phyloP scores from a whole-genome alignment of 208 protist species.

The Endotrypanum monterogeii region DNA sequence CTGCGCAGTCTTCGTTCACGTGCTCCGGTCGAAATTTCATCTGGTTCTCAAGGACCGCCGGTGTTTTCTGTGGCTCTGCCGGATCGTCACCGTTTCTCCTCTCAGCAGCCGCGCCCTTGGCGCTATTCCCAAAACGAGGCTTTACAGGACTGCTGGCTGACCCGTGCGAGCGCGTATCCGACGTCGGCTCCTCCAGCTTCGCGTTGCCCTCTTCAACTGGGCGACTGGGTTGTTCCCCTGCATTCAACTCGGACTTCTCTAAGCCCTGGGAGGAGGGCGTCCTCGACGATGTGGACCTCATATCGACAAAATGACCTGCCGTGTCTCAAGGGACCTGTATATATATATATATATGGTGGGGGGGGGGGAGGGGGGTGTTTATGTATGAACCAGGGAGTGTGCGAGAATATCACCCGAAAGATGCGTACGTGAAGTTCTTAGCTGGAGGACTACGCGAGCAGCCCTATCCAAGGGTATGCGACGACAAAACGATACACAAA shows the following conservation, averaged over 20 bases:
- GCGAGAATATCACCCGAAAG: neutral
- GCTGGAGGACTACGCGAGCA: neutral
- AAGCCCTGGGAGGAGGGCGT: slow-evolving; percentile 30
- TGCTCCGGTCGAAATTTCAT: neutral
- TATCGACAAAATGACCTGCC: neutral
- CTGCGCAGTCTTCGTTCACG: neutral
- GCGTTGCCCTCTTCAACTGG: neutral
- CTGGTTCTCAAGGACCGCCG: neutral
- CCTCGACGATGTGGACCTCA: neutral
- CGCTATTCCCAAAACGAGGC: neutral
- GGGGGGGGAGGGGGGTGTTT: too few species aligned
- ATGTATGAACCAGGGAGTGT: too few species aligned
- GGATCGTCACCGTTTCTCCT: neutral
- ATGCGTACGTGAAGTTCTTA: neutral
- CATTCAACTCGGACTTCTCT: slow-evolving; percentile 3
- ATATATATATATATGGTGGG: neutral
- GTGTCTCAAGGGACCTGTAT: neutral
- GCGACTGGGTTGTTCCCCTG: neutral
- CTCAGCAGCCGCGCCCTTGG: neutral
- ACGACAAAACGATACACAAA: too few species aligned
- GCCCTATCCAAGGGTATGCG: too few species aligned
- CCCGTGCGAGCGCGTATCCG: neutral
- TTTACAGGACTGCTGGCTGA: neutral
- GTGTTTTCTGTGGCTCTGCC: neutral
- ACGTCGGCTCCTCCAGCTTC: neutral